Base-by-base conservation (phyloP, 345 rosid species). In the Rhizophora mangle region DNA sequence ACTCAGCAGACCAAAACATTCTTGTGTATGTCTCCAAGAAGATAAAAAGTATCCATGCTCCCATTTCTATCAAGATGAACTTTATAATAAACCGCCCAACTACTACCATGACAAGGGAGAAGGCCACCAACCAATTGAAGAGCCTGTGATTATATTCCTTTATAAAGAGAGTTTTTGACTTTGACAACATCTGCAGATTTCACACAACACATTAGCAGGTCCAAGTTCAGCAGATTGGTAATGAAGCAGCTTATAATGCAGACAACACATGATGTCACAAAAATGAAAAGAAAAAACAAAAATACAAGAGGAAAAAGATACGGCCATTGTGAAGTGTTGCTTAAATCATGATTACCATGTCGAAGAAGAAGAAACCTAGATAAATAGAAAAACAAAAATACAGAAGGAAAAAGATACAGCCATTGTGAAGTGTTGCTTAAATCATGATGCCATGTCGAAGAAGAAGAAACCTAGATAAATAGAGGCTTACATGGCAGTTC, bases 71-170 rank as follows among this genome's bases (percentile, higher is more conserved):
- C 82, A 96, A 65, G 65, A 96, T 81, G 79, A 96, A 96, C 70
- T 92, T 96, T 70, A 96, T 81, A 54, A 96, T 74, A 62, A 96
- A 96, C 78, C 99, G 85, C 24, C 99, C 99, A 21, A 89, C 83
- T 59, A 96, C 87, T 72, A 96, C 99, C 97, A 92, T 90, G 53
- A 87, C 92, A 13, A 96, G 96, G 47, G 99, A 82, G 86, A 92
- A 96, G 24, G 83, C 85, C 81, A 96, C 99, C 80, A 96, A 78
- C 99, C 99, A 96, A 79, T 92, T 96, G 88, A 96, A 96, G 63
- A 96, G 87, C 65, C 96, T 79, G 56, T 92, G 93, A 83, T 96
- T 96, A 76, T 96, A 96, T 55, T 96, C 99, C 83, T 92, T 92
- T 82, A 96, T 92, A 75, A 96, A 96, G 68, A 83, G 71, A 62